Evolutionary conservation across 129 eudicot genomes (phyloP).

Genomic region (Flaveria ramosissima): DNA sequence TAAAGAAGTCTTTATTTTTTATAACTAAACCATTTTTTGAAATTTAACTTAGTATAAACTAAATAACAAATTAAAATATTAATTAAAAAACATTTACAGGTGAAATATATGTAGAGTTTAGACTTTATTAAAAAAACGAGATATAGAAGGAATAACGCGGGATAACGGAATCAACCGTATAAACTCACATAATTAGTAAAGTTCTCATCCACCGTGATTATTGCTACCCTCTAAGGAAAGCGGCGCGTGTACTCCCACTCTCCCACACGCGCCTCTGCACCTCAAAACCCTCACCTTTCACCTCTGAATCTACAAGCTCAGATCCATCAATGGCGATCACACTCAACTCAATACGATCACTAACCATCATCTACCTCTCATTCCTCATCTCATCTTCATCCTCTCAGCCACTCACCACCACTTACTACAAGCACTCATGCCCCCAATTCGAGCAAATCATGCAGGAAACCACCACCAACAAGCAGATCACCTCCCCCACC

Average conservation of each 20-base stretch:
- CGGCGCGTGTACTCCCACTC: slow-evolving; percentile 16
- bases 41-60: too few species aligned
- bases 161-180: neutral
- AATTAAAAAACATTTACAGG: too few species aligned
- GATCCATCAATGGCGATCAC: slow-evolving; percentile 37
- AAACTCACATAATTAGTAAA: neutral
- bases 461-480: slow-evolving; percentile 72
- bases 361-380: slow-evolving; percentile 19
- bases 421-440: slow-evolving; percentile 61
- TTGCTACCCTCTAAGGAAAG: slow-evolving; percentile 1
- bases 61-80: too few species aligned
- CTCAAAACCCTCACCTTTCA: slow-evolving; percentile 24
- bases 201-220: slow-evolving; percentile 28
- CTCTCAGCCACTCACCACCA: slow-evolving; percentile 44
- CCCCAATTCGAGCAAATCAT: slow-evolving; percentile 67
- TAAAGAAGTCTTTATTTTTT: too few species aligned
- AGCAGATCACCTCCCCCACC: slow-evolving; percentile 84
- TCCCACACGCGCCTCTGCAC: slow-evolving; percentile 22
- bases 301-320: neutral
- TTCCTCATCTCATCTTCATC: slow-evolving; percentile 26
- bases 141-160: neutral
- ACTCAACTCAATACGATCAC: neutral
- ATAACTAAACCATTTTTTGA: too few species aligned
- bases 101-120: too few species aligned
- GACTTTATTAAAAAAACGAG: neutral